Base-by-base conservation (phyloP, 495 filamentous ascomycete species). In the Amniculicola lignicola region DNA sequence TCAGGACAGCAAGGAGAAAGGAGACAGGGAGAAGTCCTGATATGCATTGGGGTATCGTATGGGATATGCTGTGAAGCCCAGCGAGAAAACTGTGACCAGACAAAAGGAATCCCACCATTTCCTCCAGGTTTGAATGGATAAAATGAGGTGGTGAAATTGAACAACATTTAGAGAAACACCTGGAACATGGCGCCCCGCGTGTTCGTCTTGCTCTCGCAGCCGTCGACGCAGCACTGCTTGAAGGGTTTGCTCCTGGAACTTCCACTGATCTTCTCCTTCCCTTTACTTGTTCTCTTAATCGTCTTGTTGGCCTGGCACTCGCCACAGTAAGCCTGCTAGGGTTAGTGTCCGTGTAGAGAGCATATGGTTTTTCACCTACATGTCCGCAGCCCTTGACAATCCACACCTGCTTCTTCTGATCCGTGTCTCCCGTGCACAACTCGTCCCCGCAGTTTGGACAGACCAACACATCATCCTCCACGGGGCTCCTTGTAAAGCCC, bases 381-480 rank as follows among this genome's bases (percentile, higher is more conserved):
- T 91, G 87, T 49, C 87, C 88, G 69, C 87, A 91, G 51, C 72
- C 70, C 59, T 82, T 88, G 1, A 82, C 75, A 15, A 88, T 76
- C 86, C 87, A 90, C 27, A 89, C 83, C 53, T 87, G 79, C 65
- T 80, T 79, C 65, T 84, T 82, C 6, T 72, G 51, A 21, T 82
- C 81, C 37, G 77, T 72, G 18, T 78, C 77, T 24, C 74, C 70
- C 16, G 71, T 70, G n/a, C 85, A 82, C 39, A 91, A 68, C 64
- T 90, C 87, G 29, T 80, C 75, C 4, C 79, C 77, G 61, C 87
- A 91, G 54, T 83, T 84, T 0, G 87, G 86, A 67, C 87, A 91
- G 12, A 86, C 73, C 3, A 89, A 69, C 3, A 81, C 66, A 27
- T 89, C 82, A 15, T 80, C 76, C 28, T 89, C 84, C 18, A 59